These are phyloP conservation scores for Stentor coeruleus DNA, from an alignment of 73 alveolate genomes.

Conservation along the genomic window DNA sequence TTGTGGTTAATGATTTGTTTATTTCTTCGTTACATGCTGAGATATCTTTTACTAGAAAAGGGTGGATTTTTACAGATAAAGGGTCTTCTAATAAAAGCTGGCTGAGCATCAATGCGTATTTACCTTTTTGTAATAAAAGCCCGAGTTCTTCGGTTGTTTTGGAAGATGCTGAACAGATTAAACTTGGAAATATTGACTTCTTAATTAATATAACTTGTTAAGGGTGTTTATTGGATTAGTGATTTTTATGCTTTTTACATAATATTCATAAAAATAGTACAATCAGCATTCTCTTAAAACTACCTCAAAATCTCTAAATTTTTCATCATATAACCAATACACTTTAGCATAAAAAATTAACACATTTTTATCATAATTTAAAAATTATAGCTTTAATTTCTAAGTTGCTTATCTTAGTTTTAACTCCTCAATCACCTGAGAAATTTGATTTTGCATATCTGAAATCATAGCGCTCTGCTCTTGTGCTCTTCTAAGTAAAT, in stretches of 20 bases:
- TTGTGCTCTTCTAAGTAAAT: conserved; percentile 61
- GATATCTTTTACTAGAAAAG: not conserved
- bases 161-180: not conserved
- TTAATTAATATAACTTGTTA: too few relatives aligned
- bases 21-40: not conserved
- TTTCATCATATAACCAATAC: not conserved
- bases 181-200: conserved; percentile 15
- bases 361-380: too few relatives aligned
- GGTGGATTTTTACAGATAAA: conserved; percentile 3
- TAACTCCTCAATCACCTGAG: conserved; percentile 46
- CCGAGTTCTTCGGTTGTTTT: not conserved
- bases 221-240: too few relatives aligned
- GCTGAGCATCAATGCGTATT: not conserved
- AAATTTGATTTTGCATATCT: conserved; percentile 45
- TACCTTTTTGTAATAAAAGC: not conserved
- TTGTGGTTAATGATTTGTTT: not conserved
- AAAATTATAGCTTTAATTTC: too few relatives aligned
- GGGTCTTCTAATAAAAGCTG: conserved; percentile 12
- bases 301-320: not conserved
- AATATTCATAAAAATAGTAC: too few relatives aligned
- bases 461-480: conserved; percentile 58
- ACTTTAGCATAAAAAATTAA: too few relatives aligned
- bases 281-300: not conserved
- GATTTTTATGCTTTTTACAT: not conserved
- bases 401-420: too few relatives aligned